Evolutionary conservation across 2,329 filamentous ascomycete species (phyloP), one percentile per base, ranked within the genome.

Genomic region (Fusarium nanum): DNA sequence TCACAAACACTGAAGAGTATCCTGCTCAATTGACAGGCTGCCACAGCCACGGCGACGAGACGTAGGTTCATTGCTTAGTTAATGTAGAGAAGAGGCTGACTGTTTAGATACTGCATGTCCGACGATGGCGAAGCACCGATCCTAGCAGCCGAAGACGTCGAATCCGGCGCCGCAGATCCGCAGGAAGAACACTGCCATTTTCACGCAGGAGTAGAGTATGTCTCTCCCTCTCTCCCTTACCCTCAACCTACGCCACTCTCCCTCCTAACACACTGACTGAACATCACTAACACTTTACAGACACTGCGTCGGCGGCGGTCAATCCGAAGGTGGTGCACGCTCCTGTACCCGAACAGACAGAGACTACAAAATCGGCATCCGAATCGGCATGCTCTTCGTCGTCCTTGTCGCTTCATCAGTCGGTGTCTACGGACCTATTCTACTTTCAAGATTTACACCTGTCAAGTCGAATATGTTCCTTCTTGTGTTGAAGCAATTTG

Each of bases 331-430:
- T 25, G 23, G 23, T 25, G 23, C 10, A 4, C 28, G 34, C 18
- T 91, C 61, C 13, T 92, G 89, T 74, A 81, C 81, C 3, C 80
- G 78, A 13, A 74, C 75, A 12, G 73, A 82, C 42, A 79, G 84
- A 46, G 80, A 91, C 48, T 94, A 94, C 81, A 88, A 93, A 73
- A 83, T 93, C 20, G 83, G 83, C 2, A 83, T 94, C 5, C 86
- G 92, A 11, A 83, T 93, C 53, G 92, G 92, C 4, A 86, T 92
- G 2, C 79, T 94, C n/a, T 94, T 94, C 73, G 91, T 89, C 20
- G 87, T 94, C 37, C 82, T 94, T 2, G 84, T 83, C 0, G 92
- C 91, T 5, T 92, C 91, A 70, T 83, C 84, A 0, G 83, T 93
- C 20, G 91, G 89, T 54, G 91, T 92, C n/a, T 92, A 91, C 74